Percentiles rank a stretch among this genome's conserved stretches.
Evolutionary conservation across 768 basidiomycete genomes (phyloP).

Genomic region (Lactarius evosmus): DNA sequence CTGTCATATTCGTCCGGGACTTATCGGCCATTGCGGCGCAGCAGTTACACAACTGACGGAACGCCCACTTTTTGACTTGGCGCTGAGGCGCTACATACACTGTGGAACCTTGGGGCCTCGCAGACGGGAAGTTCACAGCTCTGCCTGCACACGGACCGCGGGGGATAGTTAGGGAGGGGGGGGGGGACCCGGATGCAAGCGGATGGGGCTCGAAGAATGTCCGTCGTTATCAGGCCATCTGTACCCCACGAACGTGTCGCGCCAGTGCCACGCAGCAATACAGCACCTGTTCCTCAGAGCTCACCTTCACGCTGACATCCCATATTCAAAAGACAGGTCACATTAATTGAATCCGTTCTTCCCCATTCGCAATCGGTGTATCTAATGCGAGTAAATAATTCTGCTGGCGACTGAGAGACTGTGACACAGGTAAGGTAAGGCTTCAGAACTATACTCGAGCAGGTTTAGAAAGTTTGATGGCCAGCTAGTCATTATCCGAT

Average conservation of each 20-base stretch:
- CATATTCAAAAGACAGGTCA: background rate
- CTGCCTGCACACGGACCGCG: background rate
- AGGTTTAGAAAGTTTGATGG: slow-evolving; percentile 11
- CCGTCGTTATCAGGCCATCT: background rate
- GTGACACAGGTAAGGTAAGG: slow-evolving; percentile 3
- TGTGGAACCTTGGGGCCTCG: background rate
- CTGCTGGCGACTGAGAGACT: background rate
- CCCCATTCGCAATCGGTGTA: background rate
- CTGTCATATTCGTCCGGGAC: slow-evolving; percentile 7
- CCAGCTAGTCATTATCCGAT: background rate
- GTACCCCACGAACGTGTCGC: background rate
- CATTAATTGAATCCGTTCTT: slow-evolving; percentile 1
- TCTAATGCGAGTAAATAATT: background rate
- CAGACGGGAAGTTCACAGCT: background rate
- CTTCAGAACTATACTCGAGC: slow-evolving; percentile 1
- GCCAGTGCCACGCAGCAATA: background rate
- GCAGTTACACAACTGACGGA: background rate
- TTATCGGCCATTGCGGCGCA: background rate
- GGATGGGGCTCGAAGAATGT: background rate
- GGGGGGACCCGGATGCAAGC: background rate
- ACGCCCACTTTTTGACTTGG: background rate
- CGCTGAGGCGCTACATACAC: background rate
- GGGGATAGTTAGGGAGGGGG: background rate
- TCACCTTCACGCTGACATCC: background rate
- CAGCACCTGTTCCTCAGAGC: background rate